A percentile compares a stretch with the other conserved stretches of the same genome.
Conservation (phyloP, 1,139 yeast species). For the Protomyces gravidus region DNA sequence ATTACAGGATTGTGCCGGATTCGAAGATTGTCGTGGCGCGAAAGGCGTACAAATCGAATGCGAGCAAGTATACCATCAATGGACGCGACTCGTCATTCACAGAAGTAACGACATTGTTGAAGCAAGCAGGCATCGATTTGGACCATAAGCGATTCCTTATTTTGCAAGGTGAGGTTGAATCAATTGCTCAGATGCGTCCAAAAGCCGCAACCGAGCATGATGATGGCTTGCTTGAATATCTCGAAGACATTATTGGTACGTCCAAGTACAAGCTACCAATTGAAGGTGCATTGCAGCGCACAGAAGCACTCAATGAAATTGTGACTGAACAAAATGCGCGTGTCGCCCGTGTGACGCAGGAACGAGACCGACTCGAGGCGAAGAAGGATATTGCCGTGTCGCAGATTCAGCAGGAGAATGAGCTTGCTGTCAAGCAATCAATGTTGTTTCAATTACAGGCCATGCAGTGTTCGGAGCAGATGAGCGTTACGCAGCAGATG, state of each 20-base stretch:
- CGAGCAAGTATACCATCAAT: slow-evolving; percentile 74
- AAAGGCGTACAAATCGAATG: slow-evolving; percentile 69
- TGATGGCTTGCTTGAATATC: slow-evolving; percentile 87
- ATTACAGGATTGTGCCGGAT: slow-evolving; percentile 47
- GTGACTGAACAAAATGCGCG: slow-evolving; percentile 79
- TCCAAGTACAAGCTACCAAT: slow-evolving; percentile 73
- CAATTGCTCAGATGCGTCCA: slow-evolving; percentile 97
- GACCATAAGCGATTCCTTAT: slow-evolving; percentile 93
- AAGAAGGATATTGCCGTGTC: slow-evolving; percentile 66
- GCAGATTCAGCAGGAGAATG: slow-evolving; percentile 63
- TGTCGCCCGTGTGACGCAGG: slow-evolving; percentile 73
- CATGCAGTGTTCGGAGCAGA: slow-evolving; percentile 39
- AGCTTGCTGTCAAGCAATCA: slow-evolving; percentile 53
- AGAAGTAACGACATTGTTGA: slow-evolving; percentile 70
- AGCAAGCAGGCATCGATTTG: slow-evolving; percentile 84
- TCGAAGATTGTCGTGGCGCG: slow-evolving; percentile 70
- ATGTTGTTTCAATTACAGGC: slow-evolving; percentile 56
- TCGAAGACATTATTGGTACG: slow-evolving; percentile 96
- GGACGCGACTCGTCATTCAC: slow-evolving; percentile 66
- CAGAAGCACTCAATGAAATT: slow-evolving; percentile 68
- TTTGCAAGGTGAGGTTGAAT: slow-evolving; percentile 96
- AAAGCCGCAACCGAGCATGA: slow-evolving; percentile 90
- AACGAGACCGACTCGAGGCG: slow-evolving; percentile 63
- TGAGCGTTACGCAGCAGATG: slow-evolving; percentile 34
- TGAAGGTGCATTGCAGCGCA: slow-evolving; percentile 57